These are phyloP conservation scores for Leccinum holopus DNA, from an alignment of 1,284 basidiomycete genomes.

Conservation along the genomic window DNA sequence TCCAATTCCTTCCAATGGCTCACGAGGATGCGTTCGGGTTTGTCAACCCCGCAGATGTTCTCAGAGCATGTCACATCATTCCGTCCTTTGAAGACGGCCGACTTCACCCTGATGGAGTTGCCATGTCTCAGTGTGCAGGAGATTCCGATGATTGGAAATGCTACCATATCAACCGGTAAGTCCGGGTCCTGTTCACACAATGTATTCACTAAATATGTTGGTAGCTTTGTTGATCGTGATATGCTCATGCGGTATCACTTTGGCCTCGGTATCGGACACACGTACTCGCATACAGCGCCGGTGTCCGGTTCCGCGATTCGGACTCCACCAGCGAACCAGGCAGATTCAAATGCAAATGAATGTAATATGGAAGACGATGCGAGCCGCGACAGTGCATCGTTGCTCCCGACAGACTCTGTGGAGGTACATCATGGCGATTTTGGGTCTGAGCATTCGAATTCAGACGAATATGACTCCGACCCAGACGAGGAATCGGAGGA, in stretches of 20 bases:
- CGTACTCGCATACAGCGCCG: neutral
- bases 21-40: neutral
- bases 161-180: neutral
- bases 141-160: neutral
- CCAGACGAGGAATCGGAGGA: neutral
- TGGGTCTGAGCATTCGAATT: neutral
- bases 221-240: neutral
- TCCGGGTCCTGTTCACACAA: neutral
- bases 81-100: neutral
- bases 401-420: neutral
- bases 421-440: neutral
- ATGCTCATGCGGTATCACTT: neutral
- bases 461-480: neutral
- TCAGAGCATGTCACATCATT: neutral
- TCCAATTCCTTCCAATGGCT: conserved; percentile 8
- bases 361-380: neutral
- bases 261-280: neutral
- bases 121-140: neutral
- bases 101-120: neutral
- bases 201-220: neutral
- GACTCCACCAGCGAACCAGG: neutral
- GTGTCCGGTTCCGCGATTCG: neutral
- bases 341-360: neutral
- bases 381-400: neutral
- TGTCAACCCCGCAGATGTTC: neutral